These are phyloP conservation scores for Dipodascus geniculatus DNA, from an alignment of 805 yeast genomes.

Conservation along the genomic window DNA sequence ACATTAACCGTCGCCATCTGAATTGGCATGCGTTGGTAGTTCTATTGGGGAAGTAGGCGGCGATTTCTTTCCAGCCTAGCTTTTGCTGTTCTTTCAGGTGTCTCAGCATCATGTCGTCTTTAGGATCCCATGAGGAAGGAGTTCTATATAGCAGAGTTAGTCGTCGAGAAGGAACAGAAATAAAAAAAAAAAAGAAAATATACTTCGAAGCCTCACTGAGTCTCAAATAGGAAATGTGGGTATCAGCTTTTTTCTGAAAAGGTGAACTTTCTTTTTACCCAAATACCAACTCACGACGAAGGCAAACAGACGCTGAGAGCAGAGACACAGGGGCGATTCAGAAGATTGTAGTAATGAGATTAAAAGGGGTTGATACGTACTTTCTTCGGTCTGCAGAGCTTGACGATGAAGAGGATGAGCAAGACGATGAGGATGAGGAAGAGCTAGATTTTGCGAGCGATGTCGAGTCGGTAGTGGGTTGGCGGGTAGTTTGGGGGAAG, in stretches of 20 bases:
- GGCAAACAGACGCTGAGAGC: background rate
- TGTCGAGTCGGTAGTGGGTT: background rate
- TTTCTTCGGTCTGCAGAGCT: background rate
- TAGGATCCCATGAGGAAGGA: slow-evolving; percentile 67
- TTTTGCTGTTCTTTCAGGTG: slow-evolving; percentile 73
- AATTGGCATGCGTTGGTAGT: slow-evolving; percentile 87
- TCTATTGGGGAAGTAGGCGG: slow-evolving; percentile 63
- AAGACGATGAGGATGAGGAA: background rate
- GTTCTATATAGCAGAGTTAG: slow-evolving; percentile 12
- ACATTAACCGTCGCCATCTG: slow-evolving; percentile 67
- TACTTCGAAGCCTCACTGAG: background rate
- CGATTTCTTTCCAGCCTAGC: slow-evolving; percentile 83
- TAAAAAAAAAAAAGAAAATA: background rate
- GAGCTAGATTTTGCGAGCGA: background rate
- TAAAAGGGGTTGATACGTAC: background rate
- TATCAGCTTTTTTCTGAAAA: background rate
- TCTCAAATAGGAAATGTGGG: background rate
- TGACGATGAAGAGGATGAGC: background rate
- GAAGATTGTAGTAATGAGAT: background rate
- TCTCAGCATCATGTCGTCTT: slow-evolving; percentile 59
- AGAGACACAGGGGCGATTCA: too few species aligned
- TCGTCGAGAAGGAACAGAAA: too few species aligned
- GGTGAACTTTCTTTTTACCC: background rate
- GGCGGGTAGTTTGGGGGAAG: background rate
- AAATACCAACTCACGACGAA: background rate